Conservation (phyloP, 148 eudicot genomes). For the Vaccinium myrtillus region DNA sequence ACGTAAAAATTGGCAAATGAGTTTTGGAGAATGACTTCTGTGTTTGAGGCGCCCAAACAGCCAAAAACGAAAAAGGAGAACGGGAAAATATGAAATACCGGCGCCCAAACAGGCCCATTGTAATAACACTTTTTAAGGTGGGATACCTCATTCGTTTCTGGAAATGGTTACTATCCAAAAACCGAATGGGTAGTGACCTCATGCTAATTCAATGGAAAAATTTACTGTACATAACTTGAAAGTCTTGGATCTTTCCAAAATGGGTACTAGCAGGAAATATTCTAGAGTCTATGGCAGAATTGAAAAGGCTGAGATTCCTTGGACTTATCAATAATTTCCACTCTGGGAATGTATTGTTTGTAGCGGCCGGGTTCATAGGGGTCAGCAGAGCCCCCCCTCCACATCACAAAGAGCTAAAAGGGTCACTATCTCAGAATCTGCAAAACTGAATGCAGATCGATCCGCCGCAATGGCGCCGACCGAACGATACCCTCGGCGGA, state of each 20-base stretch:
- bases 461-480: no score
- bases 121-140: conserved; percentile 54
- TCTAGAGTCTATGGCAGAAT: conserved; percentile 43
- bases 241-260: conserved; percentile 50
- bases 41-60: no score
- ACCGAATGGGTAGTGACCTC: conserved; percentile 52
- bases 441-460: no score
- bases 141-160: conserved; percentile 34
- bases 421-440: no score
- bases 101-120: conserved; percentile 31
- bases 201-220: conserved; percentile 45
- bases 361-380: no score
- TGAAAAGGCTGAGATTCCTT: conserved; percentile 52
- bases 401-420: no score
- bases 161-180: conserved; percentile 53
- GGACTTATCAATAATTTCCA: conserved; percentile 53
- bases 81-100: no score
- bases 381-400: no score
- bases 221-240: conserved; percentile 32
- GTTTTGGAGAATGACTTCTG: no score
- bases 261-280: conserved; percentile 48
- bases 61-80: no score
- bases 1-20: no score
- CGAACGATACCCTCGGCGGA: no score
- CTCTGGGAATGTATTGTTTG: conserved; percentile 28